Evolutionary conservation across 371 early-diverging fungal species (phyloP).

Genomic region (Mucor circinelloides): DNA sequence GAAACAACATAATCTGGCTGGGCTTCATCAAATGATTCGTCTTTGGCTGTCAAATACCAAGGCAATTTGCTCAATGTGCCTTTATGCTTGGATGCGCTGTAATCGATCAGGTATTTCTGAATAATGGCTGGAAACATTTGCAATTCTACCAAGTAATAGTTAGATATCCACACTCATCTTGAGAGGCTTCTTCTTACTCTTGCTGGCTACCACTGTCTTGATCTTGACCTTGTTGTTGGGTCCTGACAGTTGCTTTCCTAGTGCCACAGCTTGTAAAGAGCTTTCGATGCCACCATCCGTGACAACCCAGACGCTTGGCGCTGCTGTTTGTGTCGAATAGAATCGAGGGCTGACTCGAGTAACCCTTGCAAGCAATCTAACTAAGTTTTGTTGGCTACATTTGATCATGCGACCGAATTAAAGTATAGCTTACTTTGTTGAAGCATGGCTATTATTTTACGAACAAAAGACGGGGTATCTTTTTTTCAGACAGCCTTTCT

Average conservation of each 20-base stretch:
- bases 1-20: conserved; percentile 39
- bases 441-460: background rate
- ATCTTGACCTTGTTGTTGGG: conserved; percentile 10
- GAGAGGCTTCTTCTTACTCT: conserved; percentile 21
- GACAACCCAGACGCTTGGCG: conserved; percentile 23
- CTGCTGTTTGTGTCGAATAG: conserved; percentile 1
- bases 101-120: conserved; percentile 27
- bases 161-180: too few species aligned
- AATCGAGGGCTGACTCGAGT: background rate
- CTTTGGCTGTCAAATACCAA: conserved; percentile 34
- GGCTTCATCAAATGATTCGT: conserved; percentile 4
- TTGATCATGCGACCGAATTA: background rate
- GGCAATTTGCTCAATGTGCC: conserved; percentile 20
- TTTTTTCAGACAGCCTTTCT: background rate
- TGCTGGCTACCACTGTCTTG: conserved; percentile 22
- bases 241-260: conserved; percentile 26
- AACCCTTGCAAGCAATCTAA: background rate
- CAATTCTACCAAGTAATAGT: conserved; percentile 20
- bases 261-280: conserved; percentile 19
- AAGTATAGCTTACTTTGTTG: background rate
- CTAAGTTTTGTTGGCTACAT: background rate
- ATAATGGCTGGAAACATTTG: conserved; percentile 27
- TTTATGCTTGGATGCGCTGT: conserved; percentile 9
- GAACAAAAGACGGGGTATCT: background rate
- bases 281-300: conserved; percentile 31